Evolutionary conservation across 2,329 filamentous ascomycete species (phyloP).

Genomic region (Apiospora marii): DNA sequence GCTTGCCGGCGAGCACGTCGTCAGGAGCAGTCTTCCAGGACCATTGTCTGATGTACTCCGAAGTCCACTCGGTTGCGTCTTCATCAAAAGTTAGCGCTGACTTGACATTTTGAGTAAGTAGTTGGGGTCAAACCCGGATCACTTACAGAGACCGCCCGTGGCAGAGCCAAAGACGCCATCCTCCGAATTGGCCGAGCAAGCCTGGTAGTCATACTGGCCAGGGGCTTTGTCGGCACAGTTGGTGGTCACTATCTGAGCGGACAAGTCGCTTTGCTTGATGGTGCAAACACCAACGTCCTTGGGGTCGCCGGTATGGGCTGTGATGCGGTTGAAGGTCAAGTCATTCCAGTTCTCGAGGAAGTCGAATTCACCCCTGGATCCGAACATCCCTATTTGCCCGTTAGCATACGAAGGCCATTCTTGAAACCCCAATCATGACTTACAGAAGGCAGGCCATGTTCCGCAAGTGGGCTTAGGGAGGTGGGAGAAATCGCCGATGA

Average conservation of each 20-base stretch:
- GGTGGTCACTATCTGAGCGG: slow-evolving; percentile 40
- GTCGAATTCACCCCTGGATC: slow-evolving; percentile 68
- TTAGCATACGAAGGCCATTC: background rate
- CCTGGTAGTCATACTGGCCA: slow-evolving; percentile 47
- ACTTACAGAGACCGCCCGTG: slow-evolving; percentile 49
- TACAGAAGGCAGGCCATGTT: slow-evolving; percentile 73
- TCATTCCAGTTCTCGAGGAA: slow-evolving; percentile 73
- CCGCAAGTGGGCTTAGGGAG: slow-evolving; percentile 73
- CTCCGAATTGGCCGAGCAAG: slow-evolving; percentile 50
- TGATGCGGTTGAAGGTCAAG: slow-evolving; percentile 61
- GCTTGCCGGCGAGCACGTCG: slow-evolving; percentile 57
- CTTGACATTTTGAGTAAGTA: slow-evolving; percentile 46
- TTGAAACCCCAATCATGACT: slow-evolving; percentile 32
- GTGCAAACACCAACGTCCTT: slow-evolving; percentile 43
- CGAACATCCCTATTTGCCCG: slow-evolving; percentile 47
- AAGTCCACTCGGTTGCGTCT: slow-evolving; percentile 65
- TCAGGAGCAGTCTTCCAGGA: slow-evolving; percentile 65
- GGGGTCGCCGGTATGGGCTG: slow-evolving; percentile 60
- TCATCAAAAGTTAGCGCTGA: slow-evolving; percentile 53
- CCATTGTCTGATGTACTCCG: slow-evolving; percentile 67
- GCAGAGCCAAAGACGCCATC: slow-evolving; percentile 48
- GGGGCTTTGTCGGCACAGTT: slow-evolving; percentile 51
- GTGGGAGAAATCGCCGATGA: slow-evolving; percentile 74
- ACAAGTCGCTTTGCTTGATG: slow-evolving; percentile 42
- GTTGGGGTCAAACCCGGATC: slow-evolving; percentile 51